phyloP scores from a whole-genome alignment of 2,329 filamentous ascomycete genomes.

The Lachnum nothofagi region DNA sequence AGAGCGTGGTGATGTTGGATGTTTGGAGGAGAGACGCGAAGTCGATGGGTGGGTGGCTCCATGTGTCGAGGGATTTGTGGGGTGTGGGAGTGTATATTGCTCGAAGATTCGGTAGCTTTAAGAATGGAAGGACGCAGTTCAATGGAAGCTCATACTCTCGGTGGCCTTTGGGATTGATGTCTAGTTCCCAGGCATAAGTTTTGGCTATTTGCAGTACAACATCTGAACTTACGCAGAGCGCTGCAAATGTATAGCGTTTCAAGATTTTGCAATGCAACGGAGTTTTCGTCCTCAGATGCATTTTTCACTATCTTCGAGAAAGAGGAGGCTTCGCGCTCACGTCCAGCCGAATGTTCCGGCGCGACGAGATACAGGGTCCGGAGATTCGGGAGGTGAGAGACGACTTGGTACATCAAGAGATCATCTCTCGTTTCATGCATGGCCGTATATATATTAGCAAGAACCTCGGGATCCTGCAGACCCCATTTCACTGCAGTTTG shows the following conservation, averaged over 20 bases:
- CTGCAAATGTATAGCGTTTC: constrained; percentile 13
- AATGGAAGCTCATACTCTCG: constrained; percentile 13
- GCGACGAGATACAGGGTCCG: constrained; percentile 8
- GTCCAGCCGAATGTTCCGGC: not conserved
- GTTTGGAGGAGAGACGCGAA: not conserved
- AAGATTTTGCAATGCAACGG: constrained; percentile 3
- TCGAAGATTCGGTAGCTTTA: constrained; percentile 7
- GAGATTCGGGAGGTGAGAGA: constrained; percentile 4
- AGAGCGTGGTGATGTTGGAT: constrained; percentile 10
- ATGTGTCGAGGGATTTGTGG: not conserved
- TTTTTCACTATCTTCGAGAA: constrained; percentile 1
- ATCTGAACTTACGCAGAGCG: constrained; percentile 8
- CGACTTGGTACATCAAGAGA: not conserved
- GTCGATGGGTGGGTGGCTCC: not conserved
- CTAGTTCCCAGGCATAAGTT: not conserved
- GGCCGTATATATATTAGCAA: not conserved
- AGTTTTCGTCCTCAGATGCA: not conserved
- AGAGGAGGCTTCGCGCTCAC: not conserved
- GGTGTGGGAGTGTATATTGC: constrained; percentile 10
- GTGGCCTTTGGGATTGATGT: constrained; percentile 8
- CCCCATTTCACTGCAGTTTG: not conserved
- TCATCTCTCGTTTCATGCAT: constrained; percentile 1
- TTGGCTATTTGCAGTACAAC: not conserved
- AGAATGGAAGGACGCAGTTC: constrained; percentile 5
- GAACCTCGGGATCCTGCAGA: constrained; percentile 2